A percentile compares a stretch with the other conserved stretches of the same genome.
phyloP scores from a whole-genome alignment of 2,329 filamentous ascomycete genomes.

The Curvularia sp. region DNA sequence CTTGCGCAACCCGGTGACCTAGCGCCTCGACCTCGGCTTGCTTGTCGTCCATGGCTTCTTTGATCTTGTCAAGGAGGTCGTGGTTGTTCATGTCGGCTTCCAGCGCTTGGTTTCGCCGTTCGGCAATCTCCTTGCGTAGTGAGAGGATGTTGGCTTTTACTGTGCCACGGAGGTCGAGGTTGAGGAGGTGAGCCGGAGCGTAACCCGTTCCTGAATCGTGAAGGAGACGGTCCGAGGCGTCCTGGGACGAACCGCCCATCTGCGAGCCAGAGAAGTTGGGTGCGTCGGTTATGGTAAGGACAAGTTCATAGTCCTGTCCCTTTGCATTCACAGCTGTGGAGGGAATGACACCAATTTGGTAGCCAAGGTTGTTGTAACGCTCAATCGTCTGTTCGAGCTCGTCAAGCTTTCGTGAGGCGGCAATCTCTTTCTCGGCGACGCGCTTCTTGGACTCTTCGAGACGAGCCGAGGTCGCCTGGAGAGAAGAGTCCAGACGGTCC shows the following conservation, averaged over 20 bases:
- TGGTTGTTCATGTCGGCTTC: conserved; percentile 95
- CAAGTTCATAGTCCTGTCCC: conserved; percentile 83
- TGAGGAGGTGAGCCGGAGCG: conserved; percentile 85
- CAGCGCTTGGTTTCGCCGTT: conserved; percentile 79
- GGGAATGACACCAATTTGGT: conserved; percentile 91
- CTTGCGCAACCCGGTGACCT: conserved; percentile 84
- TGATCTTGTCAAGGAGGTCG: conserved; percentile 90
- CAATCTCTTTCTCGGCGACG: conserved; percentile 85
- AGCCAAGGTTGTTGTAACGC: conserved; percentile 90
- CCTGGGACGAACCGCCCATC: conserved; percentile 55
- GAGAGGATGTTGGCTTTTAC: conserved; percentile 79
- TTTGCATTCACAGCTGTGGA: conserved; percentile 84
- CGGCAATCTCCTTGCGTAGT: conserved; percentile 90
- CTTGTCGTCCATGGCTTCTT: conserved; percentile 97
- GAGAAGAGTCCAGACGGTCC: conserved; percentile 87
- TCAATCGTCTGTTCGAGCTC: conserved; percentile 91
- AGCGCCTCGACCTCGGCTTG: conserved; percentile 89
- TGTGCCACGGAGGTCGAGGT: conserved; percentile 82
- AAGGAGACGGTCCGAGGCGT: conserved; percentile 74
- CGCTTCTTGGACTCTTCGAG: conserved; percentile 86
- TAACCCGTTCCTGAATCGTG: conserved; percentile 85
- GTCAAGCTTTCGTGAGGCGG: conserved; percentile 84
- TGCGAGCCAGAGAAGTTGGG: conserved; percentile 72
- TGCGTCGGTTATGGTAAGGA: conserved; percentile 78
- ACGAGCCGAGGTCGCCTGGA: conserved; percentile 76